These are phyloP conservation scores for Pulveroboletus sp. DNA, from an alignment of 768 basidiomycete species.

Conservation along the genomic window DNA sequence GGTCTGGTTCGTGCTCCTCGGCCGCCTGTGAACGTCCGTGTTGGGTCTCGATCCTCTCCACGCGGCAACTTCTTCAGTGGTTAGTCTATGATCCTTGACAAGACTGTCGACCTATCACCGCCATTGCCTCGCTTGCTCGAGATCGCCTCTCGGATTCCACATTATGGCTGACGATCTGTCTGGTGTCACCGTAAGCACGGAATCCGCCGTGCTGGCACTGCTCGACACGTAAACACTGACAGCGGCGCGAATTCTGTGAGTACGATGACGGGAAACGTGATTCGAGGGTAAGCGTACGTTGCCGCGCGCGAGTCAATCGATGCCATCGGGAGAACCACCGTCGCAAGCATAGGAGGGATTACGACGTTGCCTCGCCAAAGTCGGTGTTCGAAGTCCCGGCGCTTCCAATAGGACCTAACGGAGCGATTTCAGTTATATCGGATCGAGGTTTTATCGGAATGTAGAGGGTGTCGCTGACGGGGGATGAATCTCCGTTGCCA, in stretches of 20 bases:
- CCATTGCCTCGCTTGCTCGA: conserved; percentile 16
- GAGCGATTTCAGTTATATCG: conserved; percentile 5
- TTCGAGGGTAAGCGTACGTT: conserved; percentile 26
- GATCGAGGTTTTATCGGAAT: conserved; percentile 22
- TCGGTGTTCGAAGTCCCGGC: not conserved
- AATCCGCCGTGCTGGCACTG: conserved; percentile 2
- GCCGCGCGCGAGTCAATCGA: conserved; percentile 22
- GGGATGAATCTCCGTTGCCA: conserved; percentile 21
- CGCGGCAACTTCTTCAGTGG: conserved; percentile 20
- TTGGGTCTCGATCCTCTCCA: conserved; percentile 14
- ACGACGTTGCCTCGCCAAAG: conserved; percentile 13
- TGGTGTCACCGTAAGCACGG: conserved; percentile 8
- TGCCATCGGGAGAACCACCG: conserved; percentile 27
- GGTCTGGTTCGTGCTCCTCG: not conserved
- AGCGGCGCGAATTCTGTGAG: conserved; percentile 21
- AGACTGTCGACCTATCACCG: conserved; percentile 24
- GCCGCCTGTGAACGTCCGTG: conserved; percentile 1
- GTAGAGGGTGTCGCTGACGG: conserved; percentile 11
- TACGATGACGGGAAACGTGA: conserved; percentile 16
- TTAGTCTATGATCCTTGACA: conserved; percentile 6
- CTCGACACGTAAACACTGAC: conserved; percentile 29
- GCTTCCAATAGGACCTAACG: conserved; percentile 18
- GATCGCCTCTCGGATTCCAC: conserved; percentile 16
- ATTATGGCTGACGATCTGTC: conserved; percentile 6
- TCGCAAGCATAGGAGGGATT: conserved; percentile 10